phyloP scores from a whole-genome alignment of 768 basidiomycete genomes.

The Tulasnella sp. region DNA sequence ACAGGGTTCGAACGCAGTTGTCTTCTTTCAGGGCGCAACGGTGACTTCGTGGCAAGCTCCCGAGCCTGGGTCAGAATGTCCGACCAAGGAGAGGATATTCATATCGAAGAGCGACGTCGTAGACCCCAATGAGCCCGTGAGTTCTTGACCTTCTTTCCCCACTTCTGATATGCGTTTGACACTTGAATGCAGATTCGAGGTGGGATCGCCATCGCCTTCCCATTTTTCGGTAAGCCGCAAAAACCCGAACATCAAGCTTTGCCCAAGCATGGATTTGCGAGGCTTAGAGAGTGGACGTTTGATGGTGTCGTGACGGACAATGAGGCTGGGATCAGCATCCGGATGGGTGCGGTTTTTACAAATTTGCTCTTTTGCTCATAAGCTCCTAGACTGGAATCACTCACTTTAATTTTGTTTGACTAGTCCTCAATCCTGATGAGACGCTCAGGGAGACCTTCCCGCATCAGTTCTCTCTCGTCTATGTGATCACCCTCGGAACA shows the following conservation, averaged over 20 bases:
- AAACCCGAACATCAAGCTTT: conserved; percentile 54
- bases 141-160: too few relatives aligned
- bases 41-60: conserved; percentile 77
- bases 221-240: conserved; percentile 79
- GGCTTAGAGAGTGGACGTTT: conserved; percentile 64
- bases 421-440: conserved; percentile 43
- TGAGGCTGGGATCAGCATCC: conserved; percentile 56
- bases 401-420: too few relatives aligned
- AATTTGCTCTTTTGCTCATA: too few relatives aligned
- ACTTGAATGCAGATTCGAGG: conserved; percentile 31
- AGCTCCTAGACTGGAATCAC: too few relatives aligned
- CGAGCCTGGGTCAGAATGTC: conserved; percentile 26
- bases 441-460: conserved; percentile 48
- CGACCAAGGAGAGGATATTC: conserved; percentile 59
- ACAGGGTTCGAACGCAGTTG: conserved; percentile 26
- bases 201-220: conserved; percentile 51
- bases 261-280: conserved; percentile 84
- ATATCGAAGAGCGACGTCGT: conserved; percentile 66
- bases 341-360: conserved; percentile 46
- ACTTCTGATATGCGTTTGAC: too few relatives aligned
- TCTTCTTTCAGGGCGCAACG: conserved; percentile 75
- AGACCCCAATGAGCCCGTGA: conserved; percentile 61
- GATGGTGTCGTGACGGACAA: conserved; percentile 54
- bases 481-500: conserved; percentile 67
- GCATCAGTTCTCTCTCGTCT: conserved; percentile 58